These are phyloP conservation scores for Cordyceps tenuipes DNA, from an alignment of 2,329 filamentous ascomycete genomes.

Conservation along the genomic window DNA sequence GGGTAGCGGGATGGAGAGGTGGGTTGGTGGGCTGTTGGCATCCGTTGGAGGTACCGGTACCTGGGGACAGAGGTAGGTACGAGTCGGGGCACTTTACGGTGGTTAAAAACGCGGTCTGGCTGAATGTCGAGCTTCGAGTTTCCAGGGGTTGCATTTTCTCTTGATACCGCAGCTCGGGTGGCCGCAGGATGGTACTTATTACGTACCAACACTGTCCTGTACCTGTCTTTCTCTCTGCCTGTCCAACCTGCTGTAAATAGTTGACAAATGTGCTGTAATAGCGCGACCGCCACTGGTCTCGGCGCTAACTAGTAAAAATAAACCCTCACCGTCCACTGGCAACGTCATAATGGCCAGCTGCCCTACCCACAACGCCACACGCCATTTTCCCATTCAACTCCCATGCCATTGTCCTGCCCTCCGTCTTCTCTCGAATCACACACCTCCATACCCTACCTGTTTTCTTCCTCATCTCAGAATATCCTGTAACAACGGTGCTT, in stretches of 20 bases:
- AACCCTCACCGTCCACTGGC: neutral
- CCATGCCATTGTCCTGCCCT: neutral
- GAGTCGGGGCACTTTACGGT: neutral
- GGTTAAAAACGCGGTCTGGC: too few species aligned
- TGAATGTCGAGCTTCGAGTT: too few species aligned
- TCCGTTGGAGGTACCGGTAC: too few species aligned
- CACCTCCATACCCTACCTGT: neutral
- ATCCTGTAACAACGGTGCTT: neutral
- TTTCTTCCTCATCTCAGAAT: neutral
- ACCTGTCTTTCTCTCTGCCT: neutral
- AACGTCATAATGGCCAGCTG: neutral
- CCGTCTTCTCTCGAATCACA: neutral
- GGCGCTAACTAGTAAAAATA: neutral
- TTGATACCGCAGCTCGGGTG: too few species aligned
- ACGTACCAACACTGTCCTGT: too few species aligned
- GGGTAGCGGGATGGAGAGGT: neutral
- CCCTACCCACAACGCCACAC: constrained; percentile 1
- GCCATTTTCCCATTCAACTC: neutral
- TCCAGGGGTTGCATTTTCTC: too few species aligned
- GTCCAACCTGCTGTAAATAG: neutral
- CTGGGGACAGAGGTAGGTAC: neutral
- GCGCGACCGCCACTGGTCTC: neutral
- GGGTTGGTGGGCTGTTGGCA: neutral
- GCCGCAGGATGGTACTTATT: neutral
- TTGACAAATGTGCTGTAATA: constrained; percentile 1